Percentiles rank a stretch among this genome's conserved stretches.
phyloP scores from a whole-genome alignment of 495 filamentous ascomycete species.

The Neurospora discreta region DNA sequence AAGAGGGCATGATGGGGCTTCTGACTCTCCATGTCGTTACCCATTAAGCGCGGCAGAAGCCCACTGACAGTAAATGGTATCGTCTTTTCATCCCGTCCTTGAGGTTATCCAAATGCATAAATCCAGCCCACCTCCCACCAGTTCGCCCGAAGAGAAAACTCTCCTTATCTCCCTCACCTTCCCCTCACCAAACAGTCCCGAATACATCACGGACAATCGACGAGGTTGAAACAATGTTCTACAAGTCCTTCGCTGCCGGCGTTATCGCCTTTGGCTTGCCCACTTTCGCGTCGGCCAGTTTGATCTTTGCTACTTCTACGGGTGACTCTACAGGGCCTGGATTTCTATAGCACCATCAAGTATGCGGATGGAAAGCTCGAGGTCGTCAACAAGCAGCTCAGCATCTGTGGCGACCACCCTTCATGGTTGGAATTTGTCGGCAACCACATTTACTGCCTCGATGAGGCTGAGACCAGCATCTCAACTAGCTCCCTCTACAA shows the following conservation, averaged over 20 bases:
- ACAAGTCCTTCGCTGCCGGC: background rate
- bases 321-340: constrained; percentile 43
- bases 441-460: constrained; percentile 46
- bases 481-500: constrained; percentile 18
- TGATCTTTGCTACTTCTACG: constrained; percentile 48
- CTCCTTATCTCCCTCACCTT: background rate
- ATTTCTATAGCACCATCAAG: constrained; percentile 3
- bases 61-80: background rate
- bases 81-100: background rate
- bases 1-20: background rate
- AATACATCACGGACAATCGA: background rate
- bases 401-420: constrained; percentile 40
- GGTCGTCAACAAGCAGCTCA: background rate
- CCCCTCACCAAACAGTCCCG: background rate
- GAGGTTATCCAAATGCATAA: background rate
- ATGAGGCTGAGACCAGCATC: constrained; percentile 35
- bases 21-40: background rate
- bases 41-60: background rate
- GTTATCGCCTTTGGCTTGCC: constrained; percentile 20
- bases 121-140: background rate
- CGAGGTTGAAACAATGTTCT: constrained; percentile 1
- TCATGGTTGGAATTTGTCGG: constrained; percentile 45
- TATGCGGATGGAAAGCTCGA: constrained; percentile 1
- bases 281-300: constrained; percentile 23
- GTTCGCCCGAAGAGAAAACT: background rate